Evolutionary conservation across 164 flowering plant genomes (phyloP).

Genomic region (Platanus orientalis): DNA sequence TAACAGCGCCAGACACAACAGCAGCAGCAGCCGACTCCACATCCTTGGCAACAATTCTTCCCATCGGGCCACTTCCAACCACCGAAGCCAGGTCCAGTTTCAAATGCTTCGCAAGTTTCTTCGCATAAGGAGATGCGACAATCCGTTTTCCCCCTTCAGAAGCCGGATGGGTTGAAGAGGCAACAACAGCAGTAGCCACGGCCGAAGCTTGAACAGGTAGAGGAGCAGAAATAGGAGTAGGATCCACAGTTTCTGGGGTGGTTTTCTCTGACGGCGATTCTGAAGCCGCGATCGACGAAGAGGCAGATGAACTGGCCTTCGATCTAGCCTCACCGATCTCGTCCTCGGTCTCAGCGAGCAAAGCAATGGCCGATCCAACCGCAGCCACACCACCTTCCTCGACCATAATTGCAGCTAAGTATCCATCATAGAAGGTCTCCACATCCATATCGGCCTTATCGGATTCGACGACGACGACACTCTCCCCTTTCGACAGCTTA

Average conservation of each 20-base stretch:
- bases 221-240: not conserved
- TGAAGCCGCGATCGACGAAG: conserved; percentile 11
- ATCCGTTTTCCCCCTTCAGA: conserved; percentile 82
- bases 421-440: conserved; percentile 96
- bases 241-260: conserved; percentile 5
- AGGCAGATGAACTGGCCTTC: conserved; percentile 24
- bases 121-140: conserved; percentile 95
- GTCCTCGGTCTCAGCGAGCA: conserved; percentile 81
- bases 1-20: not conserved
- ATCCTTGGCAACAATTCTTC: conserved; percentile 92
- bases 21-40: conserved; percentile 66
- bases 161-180: conserved; percentile 63
- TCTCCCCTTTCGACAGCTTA: conserved; percentile 79
- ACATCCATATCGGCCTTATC: conserved; percentile 99
- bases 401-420: conserved; percentile 82
- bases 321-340: conserved; percentile 72
- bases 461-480: conserved; percentile 96
- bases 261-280: conserved; percentile 12
- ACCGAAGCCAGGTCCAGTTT: conserved; percentile 66
- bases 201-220: conserved; percentile 1
- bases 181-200: conserved; percentile 1
- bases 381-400: conserved; percentile 90
- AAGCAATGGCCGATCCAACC: conserved; percentile 96
- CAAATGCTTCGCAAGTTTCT: conserved; percentile 87
- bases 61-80: conserved; percentile 80